phyloP scores from a whole-genome alignment of 148 eudicot genomes.

The Nepenthes gracilis region DNA sequence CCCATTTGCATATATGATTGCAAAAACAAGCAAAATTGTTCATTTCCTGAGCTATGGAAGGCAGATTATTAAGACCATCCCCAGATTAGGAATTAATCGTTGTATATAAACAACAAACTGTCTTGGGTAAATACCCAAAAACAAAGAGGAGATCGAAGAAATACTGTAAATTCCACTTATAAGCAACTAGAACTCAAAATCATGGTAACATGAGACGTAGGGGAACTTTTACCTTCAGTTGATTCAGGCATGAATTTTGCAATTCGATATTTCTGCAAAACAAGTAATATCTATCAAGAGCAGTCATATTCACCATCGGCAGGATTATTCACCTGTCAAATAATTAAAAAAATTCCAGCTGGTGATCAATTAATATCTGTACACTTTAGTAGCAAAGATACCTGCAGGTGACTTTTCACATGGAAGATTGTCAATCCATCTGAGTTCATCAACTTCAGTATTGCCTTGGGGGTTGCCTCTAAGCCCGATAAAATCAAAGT shows the following conservation, averaged over 20 bases:
- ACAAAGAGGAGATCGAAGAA: too few species aligned
- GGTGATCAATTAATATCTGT: not conserved
- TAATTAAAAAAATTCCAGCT: not conserved
- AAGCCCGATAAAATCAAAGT: slow-evolving; percentile 4
- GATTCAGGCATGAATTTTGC: slow-evolving; percentile 39
- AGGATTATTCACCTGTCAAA: not conserved
- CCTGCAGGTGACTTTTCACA: slow-evolving; percentile 94
- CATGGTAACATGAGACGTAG: not conserved
- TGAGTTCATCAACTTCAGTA: slow-evolving; percentile 74
- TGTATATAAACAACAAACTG: too few species aligned
- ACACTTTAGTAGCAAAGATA: slow-evolving; percentile 8
- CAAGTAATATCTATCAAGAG: slow-evolving; percentile 3
- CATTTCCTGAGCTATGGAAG: too few species aligned
- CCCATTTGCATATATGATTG: too few species aligned
- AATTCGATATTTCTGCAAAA: slow-evolving; percentile 46
- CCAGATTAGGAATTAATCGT: too few species aligned
- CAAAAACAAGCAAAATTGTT: too few species aligned
- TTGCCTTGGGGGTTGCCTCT: slow-evolving; percentile 97
- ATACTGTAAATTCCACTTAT: not conserved
- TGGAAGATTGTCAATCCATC: slow-evolving; percentile 82
- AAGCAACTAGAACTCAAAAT: not conserved
- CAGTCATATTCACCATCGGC: not conserved
- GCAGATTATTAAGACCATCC: too few species aligned
- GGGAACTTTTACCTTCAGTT: slow-evolving; percentile 21
- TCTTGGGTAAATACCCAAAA: too few species aligned